Percentiles rank a stretch among this genome's conserved stretches.
These are phyloP conservation scores for Plantago coronopus DNA, from an alignment of 305 asterid species.

Conservation along the genomic window DNA sequence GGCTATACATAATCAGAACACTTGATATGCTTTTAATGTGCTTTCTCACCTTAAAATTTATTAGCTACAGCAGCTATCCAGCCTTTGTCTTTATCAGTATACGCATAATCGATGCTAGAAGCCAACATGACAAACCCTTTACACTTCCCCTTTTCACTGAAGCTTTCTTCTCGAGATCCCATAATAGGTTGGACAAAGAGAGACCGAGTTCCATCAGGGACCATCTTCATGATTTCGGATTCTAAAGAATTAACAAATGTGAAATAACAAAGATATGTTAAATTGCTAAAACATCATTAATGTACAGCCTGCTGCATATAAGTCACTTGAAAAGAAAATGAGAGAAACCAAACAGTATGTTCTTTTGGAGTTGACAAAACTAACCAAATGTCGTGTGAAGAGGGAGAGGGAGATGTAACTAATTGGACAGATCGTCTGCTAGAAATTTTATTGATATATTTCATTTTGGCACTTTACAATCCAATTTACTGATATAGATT, in stretches of 20 bases:
- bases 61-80: constrained; percentile 80
- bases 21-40: neutral
- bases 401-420: neutral
- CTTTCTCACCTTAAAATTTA: constrained; percentile 54
- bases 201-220: constrained; percentile 66
- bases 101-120: constrained; percentile 64
- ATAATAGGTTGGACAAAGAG: constrained; percentile 67
- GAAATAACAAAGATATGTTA: constrained; percentile 9
- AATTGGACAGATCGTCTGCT: neutral
- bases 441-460: neutral
- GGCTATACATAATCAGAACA: neutral
- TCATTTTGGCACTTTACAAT: neutral
- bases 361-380: constrained; percentile 3
- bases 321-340: constrained; percentile 6
- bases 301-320: constrained; percentile 3
- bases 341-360: neutral
- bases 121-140: constrained; percentile 73
- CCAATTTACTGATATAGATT: neutral
- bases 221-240: constrained; percentile 56
- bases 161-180: constrained; percentile 24
- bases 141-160: constrained; percentile 28
- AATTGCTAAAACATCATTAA: constrained; percentile 16
- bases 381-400: neutral
- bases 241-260: constrained; percentile 32
- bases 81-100: constrained; percentile 57